Evolutionary conservation across 495 filamentous ascomycete genomes (phyloP).

Genomic region (Aspergillus sclerotiicarbonarius): DNA sequence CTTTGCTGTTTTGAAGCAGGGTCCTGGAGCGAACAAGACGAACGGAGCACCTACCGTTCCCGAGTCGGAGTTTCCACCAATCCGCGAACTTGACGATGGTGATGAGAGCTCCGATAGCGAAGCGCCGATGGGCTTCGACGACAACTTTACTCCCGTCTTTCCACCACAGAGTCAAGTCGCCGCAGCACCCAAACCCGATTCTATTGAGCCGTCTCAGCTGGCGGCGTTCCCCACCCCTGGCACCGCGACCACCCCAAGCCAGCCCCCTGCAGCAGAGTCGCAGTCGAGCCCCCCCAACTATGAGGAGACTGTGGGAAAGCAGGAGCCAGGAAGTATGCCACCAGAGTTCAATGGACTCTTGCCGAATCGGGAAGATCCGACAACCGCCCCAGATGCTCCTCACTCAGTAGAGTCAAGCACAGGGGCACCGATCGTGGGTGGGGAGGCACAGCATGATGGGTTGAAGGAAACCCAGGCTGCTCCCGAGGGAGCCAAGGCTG

Average conservation of each 20-base stretch:
- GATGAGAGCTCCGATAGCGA: slow-evolving; percentile 75
- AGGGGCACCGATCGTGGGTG: slow-evolving; percentile 43
- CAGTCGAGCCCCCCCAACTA: slow-evolving; percentile 68
- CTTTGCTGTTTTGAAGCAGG: slow-evolving; percentile 43
- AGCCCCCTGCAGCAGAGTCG: slow-evolving; percentile 48
- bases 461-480: slow-evolving; percentile 8
- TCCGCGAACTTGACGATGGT: slow-evolving; percentile 77
- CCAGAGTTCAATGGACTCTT: slow-evolving; percentile 64
- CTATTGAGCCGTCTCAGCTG: slow-evolving; percentile 40
- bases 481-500: slow-evolving; percentile 30
- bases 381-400: slow-evolving; percentile 45
- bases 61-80: slow-evolving; percentile 83
- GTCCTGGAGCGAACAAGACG: slow-evolving; percentile 17
- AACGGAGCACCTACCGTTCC: slow-evolving; percentile 34
- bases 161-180: slow-evolving; percentile 47
- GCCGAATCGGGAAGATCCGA: slow-evolving; percentile 64
- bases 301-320: slow-evolving; percentile 41
- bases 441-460: slow-evolving; percentile 30
- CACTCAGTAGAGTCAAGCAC: slow-evolving; percentile 42
- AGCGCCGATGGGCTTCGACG: slow-evolving; percentile 73
- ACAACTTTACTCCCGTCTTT: slow-evolving; percentile 79
- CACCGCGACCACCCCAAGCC: slow-evolving; percentile 22
- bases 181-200: slow-evolving; percentile 13
- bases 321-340: slow-evolving; percentile 45
- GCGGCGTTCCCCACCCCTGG: slow-evolving; percentile 42